Conservation (phyloP, 2,329 filamentous ascomycete species). For the Colletotrichum sp. region DNA sequence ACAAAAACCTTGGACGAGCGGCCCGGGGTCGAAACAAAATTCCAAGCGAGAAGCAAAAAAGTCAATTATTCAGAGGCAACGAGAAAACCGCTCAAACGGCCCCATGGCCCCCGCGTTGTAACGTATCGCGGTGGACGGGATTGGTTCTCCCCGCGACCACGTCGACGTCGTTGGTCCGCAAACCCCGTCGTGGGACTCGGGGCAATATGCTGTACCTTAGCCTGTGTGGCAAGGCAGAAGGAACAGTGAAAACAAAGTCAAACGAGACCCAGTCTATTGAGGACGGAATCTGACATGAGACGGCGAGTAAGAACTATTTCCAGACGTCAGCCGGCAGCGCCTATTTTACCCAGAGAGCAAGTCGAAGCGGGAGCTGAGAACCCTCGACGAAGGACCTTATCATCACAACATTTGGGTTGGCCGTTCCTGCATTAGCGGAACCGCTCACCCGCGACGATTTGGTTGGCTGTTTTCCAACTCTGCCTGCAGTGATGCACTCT, state of each 20-base stretch:
- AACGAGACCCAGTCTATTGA: background rate
- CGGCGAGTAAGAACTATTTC: background rate
- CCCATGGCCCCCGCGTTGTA: background rate
- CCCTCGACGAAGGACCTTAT: background rate
- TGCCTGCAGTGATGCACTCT: background rate
- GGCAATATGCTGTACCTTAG: background rate
- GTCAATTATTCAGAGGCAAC: background rate
- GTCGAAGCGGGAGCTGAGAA: background rate
- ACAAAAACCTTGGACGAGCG: background rate
- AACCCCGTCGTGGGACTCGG: background rate
- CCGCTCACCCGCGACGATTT: background rate
- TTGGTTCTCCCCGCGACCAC: conserved; percentile 8
- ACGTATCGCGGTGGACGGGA: background rate
- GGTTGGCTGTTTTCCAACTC: background rate
- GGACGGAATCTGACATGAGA: background rate
- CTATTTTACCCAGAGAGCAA: background rate
- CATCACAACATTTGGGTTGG: background rate
- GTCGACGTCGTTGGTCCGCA: conserved; percentile 3
- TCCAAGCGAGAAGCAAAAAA: background rate
- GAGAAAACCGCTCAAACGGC: conserved; percentile 11
- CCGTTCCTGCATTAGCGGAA: conserved; percentile 21
- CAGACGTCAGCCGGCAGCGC: background rate
- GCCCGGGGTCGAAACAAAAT: background rate
- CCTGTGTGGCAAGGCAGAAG: background rate
- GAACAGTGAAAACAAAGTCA: background rate